Percentiles rank a stretch among this genome's conserved stretches.
Conservation (phyloP, 2,329 filamentous ascomycete genomes). For the Colletotrichum graminicola region DNA sequence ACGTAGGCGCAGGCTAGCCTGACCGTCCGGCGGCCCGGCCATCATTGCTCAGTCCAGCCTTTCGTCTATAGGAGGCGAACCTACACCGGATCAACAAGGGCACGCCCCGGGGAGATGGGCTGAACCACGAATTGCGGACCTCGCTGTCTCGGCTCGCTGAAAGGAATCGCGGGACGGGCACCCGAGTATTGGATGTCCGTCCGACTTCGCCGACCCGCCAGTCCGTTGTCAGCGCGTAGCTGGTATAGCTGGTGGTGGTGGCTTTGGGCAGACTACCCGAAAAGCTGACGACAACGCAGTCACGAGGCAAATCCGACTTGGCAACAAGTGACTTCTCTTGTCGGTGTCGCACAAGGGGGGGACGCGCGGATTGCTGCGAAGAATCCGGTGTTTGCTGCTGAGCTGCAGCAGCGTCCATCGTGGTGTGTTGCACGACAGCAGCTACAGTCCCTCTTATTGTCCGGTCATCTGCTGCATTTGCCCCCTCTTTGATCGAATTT, state of each 20-base stretch:
- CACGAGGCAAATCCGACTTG: not conserved
- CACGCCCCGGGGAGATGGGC: not conserved
- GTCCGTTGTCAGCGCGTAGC: not conserved
- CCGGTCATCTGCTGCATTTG: not conserved
- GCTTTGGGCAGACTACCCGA: not conserved
- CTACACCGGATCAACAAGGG: not conserved
- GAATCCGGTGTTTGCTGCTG: not conserved
- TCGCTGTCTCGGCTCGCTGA: not conserved
- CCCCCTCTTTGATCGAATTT: not conserved
- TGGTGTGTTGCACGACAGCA: not conserved
- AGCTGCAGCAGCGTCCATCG: not conserved
- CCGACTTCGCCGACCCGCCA: not conserved
- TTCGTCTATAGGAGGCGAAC: no score
- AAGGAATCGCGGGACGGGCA: not conserved
- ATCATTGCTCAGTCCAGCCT: not conserved
- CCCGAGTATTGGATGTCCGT: no score
- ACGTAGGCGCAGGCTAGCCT: not conserved
- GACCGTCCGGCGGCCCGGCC: not conserved
- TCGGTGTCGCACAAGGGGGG: not conserved
- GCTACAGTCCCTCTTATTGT: not conserved
- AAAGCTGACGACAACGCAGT: not conserved
- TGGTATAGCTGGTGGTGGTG: not conserved
- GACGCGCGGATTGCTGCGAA: not conserved
- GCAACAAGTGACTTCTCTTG: not conserved
- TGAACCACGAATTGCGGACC: not conserved